Conservation (phyloP, 495 filamentous ascomycete genomes). For the Daldinia loculata region DNA sequence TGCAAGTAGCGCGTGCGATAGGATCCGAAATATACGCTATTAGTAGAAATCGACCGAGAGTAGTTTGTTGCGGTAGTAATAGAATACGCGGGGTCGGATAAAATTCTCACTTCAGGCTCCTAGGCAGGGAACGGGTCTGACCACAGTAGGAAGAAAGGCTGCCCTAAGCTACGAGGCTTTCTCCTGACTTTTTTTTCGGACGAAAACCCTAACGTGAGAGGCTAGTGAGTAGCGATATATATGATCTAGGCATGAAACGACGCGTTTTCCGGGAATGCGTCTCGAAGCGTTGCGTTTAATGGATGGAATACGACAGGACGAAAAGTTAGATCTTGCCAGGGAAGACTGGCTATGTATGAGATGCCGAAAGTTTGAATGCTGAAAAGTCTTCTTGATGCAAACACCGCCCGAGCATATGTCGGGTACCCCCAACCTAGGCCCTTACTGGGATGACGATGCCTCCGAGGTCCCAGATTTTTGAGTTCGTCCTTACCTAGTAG, state of each 20-base stretch:
- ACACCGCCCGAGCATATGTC: conserved; percentile 39
- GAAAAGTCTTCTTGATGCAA: conserved; percentile 40
- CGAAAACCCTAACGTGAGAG: conserved; percentile 29
- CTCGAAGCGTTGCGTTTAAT: conserved; percentile 29
- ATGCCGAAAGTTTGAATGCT: conserved; percentile 30
- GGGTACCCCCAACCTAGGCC: conserved; percentile 27
- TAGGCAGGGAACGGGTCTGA: conserved; percentile 10
- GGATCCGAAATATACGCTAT: conserved; percentile 16
- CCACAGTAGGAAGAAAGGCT: conserved; percentile 25
- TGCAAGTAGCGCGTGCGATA: conserved; percentile 20
- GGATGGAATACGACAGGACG: conserved; percentile 4
- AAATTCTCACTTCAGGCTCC: conserved; percentile 26
- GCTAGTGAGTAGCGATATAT: conserved; percentile 32
- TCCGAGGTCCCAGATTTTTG: conserved; percentile 39
- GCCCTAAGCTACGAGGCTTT: conserved; percentile 27
- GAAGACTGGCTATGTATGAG: conserved; percentile 26
- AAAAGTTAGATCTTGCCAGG: conserved; percentile 14
- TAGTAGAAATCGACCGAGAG: conserved; percentile 10
- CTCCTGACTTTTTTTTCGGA: conserved; percentile 22
- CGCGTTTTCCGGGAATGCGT: conserved; percentile 29
- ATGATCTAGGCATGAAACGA: conserved; percentile 33
- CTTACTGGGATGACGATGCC: conserved; percentile 42
- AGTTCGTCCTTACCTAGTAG: conserved; percentile 33
- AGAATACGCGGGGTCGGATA: conserved; percentile 23
- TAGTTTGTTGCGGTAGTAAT: conserved; percentile 11